phyloP scores from a whole-genome alignment of 371 early-diverging fungal species.

The Mortierella sp. region DNA sequence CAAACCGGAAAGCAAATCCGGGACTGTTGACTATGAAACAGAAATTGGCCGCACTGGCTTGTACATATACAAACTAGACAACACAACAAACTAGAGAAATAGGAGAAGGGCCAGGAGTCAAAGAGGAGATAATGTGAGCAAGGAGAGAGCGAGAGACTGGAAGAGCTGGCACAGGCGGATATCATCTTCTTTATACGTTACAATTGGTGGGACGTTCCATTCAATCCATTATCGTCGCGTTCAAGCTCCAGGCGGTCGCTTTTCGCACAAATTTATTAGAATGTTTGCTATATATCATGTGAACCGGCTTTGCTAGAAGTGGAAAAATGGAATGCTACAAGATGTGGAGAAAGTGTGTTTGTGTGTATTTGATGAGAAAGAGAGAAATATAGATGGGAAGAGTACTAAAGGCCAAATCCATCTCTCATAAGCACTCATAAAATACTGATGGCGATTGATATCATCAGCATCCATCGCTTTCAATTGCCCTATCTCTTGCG shows the following conservation, averaged over 20 bases:
- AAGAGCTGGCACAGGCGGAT: slow-evolving; percentile 1
- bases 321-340: no score
- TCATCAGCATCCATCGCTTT: neutral
- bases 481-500: neutral
- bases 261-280: no score
- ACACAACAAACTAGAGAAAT: neutral
- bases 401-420: no score
- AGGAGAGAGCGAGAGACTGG: neutral
- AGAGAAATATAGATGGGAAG: neutral
- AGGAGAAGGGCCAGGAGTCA: neutral
- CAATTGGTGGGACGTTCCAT: neutral
- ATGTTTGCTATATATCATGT: no score
- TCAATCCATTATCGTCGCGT: neutral
- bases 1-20: no score
- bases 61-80: no score
- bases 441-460: neutral
- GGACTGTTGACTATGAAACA: no score
- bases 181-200: neutral
- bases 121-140: neutral
- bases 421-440: neutral
- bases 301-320: no score
- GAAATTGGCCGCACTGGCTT: no score
- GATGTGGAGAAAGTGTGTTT: no score
- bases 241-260: no score
- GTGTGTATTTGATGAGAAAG: neutral